Percentiles rank a stretch among this genome's conserved stretches.
phyloP scores from a whole-genome alignment of 345 rosid genomes.

The Citrus glauca region DNA sequence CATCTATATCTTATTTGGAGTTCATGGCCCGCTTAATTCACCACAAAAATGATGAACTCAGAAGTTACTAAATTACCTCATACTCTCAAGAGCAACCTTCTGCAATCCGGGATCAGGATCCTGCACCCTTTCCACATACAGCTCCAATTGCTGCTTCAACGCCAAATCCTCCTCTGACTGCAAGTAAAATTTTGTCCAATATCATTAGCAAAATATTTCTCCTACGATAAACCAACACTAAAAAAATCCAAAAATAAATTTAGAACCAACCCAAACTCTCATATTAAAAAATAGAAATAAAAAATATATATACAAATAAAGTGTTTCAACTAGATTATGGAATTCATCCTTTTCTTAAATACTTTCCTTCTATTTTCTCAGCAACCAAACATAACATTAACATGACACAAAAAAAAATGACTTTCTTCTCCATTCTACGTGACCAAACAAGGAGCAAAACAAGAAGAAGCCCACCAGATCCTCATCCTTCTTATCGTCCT shows the following conservation, averaged over 20 bases:
- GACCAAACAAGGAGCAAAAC: neutral
- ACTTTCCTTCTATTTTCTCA: neutral
- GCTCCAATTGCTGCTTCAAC: slow-evolving; percentile 87
- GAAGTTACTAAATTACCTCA: slow-evolving; percentile 52
- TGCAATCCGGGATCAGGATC: slow-evolving; percentile 84
- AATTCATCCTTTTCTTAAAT: neutral
- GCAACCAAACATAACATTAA: neutral
- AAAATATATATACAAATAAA: neutral
- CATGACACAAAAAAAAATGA: neutral
- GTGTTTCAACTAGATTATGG: neutral
- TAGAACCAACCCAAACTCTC: neutral
- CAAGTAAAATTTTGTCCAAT: slow-evolving; percentile 8
- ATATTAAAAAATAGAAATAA: neutral
- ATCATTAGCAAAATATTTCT: neutral
- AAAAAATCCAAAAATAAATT: neutral
- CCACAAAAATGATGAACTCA: slow-evolving; percentile 1
- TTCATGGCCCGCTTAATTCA: neutral
- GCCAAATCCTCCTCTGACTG: slow-evolving; percentile 96
- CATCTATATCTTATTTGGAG: neutral
- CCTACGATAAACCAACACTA: neutral
- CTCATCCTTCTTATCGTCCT: slow-evolving; percentile 88
- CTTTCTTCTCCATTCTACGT: neutral
- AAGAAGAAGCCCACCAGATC: slow-evolving; percentile 55
- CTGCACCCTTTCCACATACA: slow-evolving; percentile 92
- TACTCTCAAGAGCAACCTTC: slow-evolving; percentile 88